Evolutionary conservation across 345 rosid species (phyloP).

Genomic region (Populus simonii): DNA sequence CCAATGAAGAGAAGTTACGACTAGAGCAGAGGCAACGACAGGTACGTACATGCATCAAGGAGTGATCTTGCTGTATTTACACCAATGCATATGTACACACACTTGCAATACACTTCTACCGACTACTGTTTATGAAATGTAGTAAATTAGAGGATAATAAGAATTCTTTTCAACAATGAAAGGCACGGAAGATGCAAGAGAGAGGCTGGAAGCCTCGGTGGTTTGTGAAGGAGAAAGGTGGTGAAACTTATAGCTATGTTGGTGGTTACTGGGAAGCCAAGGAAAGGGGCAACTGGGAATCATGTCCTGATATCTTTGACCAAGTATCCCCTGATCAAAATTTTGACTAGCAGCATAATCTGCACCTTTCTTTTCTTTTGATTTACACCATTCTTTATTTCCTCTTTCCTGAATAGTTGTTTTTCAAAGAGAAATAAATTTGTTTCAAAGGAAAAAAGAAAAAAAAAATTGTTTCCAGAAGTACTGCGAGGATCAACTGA

Average conservation of each 20-base stretch:
- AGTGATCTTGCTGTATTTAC: background rate
- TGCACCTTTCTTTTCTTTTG: no score
- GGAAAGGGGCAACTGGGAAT: constrained; percentile 59
- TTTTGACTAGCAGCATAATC: constrained; percentile 13
- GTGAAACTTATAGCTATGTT: constrained; percentile 47
- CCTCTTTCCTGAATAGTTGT: no score
- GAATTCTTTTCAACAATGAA: constrained; percentile 2
- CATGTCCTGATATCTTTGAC: constrained; percentile 88
- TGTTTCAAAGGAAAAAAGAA: no score
- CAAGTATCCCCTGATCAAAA: constrained; percentile 58
- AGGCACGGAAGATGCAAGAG: constrained; percentile 98
- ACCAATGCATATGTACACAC: no score
- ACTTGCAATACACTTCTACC: no score
- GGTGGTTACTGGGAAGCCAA: constrained; percentile 97
- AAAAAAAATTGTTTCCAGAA: no score
- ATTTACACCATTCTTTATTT: no score
- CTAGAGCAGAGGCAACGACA: constrained; percentile 93
- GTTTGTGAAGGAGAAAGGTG: constrained; percentile 74
- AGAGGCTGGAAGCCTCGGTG: constrained; percentile 97
- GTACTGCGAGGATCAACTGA: no score
- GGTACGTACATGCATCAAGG: constrained; percentile 33
- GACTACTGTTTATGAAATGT: no score
- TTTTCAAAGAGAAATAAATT: no score
- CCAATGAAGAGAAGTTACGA: constrained; percentile 89
- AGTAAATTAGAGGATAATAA: no score